Conservation (phyloP, 2,329 filamentous ascomycete species). For the Penicillium sp. region DNA sequence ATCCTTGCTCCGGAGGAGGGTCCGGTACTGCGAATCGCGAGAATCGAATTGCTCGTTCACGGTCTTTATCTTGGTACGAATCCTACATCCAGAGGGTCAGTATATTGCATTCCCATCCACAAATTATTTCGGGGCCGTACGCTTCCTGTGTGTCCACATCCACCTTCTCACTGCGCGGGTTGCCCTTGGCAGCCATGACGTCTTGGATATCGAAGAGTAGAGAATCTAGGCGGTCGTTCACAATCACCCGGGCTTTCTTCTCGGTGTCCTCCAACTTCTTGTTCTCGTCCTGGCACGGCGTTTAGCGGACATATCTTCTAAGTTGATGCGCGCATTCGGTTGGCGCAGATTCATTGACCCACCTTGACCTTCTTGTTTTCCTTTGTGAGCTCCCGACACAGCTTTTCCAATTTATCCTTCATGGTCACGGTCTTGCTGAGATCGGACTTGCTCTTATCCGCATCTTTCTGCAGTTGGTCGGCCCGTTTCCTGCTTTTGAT, state of each 20-base stretch:
- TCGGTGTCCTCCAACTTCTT: constrained; percentile 86
- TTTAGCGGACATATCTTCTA: constrained; percentile 6
- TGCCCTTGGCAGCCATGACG: constrained; percentile 83
- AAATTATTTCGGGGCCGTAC: constrained; percentile 54
- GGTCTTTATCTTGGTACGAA: constrained; percentile 79
- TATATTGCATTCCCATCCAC: background rate
- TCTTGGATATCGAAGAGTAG: constrained; percentile 84
- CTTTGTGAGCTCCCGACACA: constrained; percentile 89
- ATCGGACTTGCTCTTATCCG: constrained; percentile 85
- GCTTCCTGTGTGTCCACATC: constrained; percentile 89
- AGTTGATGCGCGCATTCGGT: background rate
- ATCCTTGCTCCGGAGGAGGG: constrained; percentile 89
- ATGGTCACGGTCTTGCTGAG: constrained; percentile 85
- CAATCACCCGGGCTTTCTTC: constrained; percentile 76
- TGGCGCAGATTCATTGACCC: constrained; percentile 27
- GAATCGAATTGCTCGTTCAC: constrained; percentile 96
- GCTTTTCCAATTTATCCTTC: constrained; percentile 95
- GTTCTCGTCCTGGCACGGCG: constrained; percentile 72
- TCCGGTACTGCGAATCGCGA: constrained; percentile 90
- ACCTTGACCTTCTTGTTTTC: constrained; percentile 99
- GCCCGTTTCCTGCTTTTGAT: constrained; percentile 94
- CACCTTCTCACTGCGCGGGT: constrained; percentile 75
- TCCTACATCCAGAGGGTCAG: constrained; percentile 39
- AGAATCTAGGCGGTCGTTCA: constrained; percentile 81
- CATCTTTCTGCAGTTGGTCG: constrained; percentile 94